A percentile compares a stretch with the other conserved stretches of the same genome.
Evolutionary conservation across 371 early-diverging fungal genomes (phyloP).

Genomic region (Mortierella sp.): DNA sequence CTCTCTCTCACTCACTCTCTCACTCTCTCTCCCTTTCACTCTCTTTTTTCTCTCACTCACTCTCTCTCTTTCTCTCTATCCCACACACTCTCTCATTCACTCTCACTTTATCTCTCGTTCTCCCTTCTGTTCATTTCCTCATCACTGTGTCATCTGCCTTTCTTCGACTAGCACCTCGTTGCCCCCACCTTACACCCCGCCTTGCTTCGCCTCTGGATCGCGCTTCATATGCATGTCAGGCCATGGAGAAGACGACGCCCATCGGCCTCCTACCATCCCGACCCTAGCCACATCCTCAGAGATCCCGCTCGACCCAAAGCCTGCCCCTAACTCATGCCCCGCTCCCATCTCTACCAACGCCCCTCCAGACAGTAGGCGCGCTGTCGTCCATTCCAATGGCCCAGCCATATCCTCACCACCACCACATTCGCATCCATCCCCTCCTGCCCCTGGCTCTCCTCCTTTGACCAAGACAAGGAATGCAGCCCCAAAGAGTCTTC

Average conservation of each 20-base stretch:
- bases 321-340: too few species aligned
- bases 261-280: constrained; percentile 38
- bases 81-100: neutral
- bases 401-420: neutral
- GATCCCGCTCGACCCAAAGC: too few species aligned
- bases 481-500: constrained; percentile 26
- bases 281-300: too few species aligned
- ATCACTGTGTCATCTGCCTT: neutral
- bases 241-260: constrained; percentile 50
- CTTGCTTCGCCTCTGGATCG: neutral
- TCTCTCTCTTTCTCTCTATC: neutral
- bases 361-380: neutral
- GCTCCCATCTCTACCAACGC: constrained; percentile 1
- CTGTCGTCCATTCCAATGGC: neutral
- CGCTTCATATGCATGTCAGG: constrained; percentile 51
- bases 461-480: neutral
- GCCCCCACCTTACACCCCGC: neutral
- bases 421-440: neutral
- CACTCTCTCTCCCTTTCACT: neutral
- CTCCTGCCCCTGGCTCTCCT: neutral
- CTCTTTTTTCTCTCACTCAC: neutral
- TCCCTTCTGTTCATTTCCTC: neutral
- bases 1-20: neutral
- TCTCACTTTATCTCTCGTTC: neutral
- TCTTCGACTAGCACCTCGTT: constrained; percentile 1